Evolutionary conservation across 495 filamentous ascomycete genomes (phyloP).

Genomic region (Oidiodendron maius): DNA sequence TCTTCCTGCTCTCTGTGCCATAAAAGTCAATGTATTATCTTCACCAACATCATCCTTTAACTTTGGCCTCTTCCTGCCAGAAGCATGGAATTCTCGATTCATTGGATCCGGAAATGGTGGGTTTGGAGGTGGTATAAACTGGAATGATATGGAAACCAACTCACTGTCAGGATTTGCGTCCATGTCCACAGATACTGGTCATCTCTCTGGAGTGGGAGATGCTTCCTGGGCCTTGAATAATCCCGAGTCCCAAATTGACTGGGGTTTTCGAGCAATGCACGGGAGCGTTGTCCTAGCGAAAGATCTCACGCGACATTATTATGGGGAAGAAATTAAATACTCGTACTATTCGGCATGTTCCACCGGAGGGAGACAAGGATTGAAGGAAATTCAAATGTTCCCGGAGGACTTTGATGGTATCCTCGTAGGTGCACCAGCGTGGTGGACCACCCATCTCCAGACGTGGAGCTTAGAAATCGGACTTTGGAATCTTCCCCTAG

Average conservation of each 20-base stretch:
- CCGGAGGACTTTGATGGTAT: slow-evolving; percentile 61
- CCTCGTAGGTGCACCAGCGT: slow-evolving; percentile 50
- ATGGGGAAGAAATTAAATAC: slow-evolving; percentile 32
- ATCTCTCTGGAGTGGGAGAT: slow-evolving; percentile 34
- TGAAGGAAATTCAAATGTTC: slow-evolving; percentile 45
- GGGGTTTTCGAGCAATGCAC: slow-evolving; percentile 46
- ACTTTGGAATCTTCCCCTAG: slow-evolving; percentile 32
- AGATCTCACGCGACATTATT: slow-evolving; percentile 33
- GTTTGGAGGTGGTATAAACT: slow-evolving; percentile 48
- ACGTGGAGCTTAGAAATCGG: slow-evolving; percentile 38
- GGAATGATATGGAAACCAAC: slow-evolving; percentile 43
- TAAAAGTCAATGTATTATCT: slow-evolving; percentile 38
- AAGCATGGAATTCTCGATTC: slow-evolving; percentile 43
- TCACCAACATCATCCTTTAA: slow-evolving; percentile 36
- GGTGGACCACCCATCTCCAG: slow-evolving; percentile 46
- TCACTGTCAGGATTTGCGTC: slow-evolving; percentile 42
- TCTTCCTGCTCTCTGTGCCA: slow-evolving; percentile 43
- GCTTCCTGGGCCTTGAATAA: slow-evolving; percentile 41
- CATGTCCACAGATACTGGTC: slow-evolving; percentile 51
- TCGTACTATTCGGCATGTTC: slow-evolving; percentile 54
- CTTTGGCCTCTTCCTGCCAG: slow-evolving; percentile 46
- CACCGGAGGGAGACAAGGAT: slow-evolving; percentile 52
- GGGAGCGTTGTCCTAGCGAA: slow-evolving; percentile 36
- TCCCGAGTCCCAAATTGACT: slow-evolving; percentile 32
- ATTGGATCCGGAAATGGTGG: slow-evolving; percentile 45